Evolutionary conservation across 768 basidiomycete species (phyloP).

Genomic region (Paxillus rubicundulus): DNA sequence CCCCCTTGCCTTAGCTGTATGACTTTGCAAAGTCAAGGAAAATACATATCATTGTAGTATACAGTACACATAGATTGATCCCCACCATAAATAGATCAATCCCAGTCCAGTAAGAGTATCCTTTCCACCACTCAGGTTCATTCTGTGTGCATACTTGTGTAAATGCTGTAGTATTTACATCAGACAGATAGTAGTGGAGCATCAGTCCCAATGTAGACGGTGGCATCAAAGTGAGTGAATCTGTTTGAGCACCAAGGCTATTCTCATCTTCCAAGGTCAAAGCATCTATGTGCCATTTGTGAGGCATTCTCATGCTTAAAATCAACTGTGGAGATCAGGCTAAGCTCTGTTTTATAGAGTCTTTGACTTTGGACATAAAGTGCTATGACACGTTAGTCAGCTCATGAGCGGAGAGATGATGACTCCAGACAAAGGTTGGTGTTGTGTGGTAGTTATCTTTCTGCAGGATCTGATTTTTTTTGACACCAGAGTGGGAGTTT

Average conservation of each 20-base stretch:
- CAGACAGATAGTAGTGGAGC: constrained; percentile 58
- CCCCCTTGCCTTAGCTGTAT: too few relatives aligned
- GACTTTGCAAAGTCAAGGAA: too few relatives aligned
- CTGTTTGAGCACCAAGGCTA: neutral
- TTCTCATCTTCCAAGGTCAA: constrained; percentile 63
- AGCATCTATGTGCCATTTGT: constrained; percentile 94
- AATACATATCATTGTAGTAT: too few relatives aligned
- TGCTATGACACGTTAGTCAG: constrained; percentile 93
- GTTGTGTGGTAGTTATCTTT: neutral
- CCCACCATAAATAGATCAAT: too few relatives aligned
- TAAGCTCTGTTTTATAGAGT: constrained; percentile 95
- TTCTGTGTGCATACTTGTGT: neutral
- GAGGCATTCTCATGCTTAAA: constrained; percentile 92
- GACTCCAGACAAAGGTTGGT: constrained; percentile 88
- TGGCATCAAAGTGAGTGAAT: constrained; percentile 78
- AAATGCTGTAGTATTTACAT: constrained; percentile 5
- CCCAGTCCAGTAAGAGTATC: constrained; percentile 37
- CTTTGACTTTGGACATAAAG: constrained; percentile 90
- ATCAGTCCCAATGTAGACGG: constrained; percentile 77
- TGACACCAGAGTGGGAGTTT: constrained; percentile 86
- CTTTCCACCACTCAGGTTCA: constrained; percentile 71
- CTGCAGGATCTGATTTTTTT: constrained; percentile 7
- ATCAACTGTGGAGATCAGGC: constrained; percentile 88
- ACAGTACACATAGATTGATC: too few relatives aligned
- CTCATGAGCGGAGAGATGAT: constrained; percentile 94